Conservation (phyloP, 129 eudicot genomes). For the Calendula officinalis region DNA sequence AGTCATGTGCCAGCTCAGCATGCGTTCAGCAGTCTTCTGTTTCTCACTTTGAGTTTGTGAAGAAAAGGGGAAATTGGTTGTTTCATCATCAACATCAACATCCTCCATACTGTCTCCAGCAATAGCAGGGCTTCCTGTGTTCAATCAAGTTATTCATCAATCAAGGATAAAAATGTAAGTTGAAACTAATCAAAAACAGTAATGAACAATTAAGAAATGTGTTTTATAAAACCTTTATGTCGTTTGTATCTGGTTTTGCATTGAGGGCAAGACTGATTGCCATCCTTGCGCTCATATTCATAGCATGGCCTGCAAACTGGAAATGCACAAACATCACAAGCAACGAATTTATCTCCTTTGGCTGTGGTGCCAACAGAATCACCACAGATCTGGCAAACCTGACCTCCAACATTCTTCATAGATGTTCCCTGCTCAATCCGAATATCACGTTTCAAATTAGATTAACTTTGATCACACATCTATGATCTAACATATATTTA, state of each 20-base stretch:
- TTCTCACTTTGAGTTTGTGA: constrained; percentile 60
- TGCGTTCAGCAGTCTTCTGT: constrained; percentile 69
- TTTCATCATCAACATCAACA: constrained; percentile 50
- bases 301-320: constrained; percentile 94
- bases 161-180: neutral
- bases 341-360: constrained; percentile 72
- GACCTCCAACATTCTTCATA: constrained; percentile 59
- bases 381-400: constrained; percentile 92
- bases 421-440: constrained; percentile 54
- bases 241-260: constrained; percentile 94
- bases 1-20: constrained; percentile 84
- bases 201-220: neutral
- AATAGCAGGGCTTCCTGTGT: constrained; percentile 74
- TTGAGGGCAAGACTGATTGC: constrained; percentile 85
- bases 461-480: neutral
- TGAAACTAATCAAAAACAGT: neutral
- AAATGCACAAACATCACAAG: constrained; percentile 80
- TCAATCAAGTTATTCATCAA: constrained; percentile 16
- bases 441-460: constrained; percentile 4
- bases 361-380: constrained; percentile 67
- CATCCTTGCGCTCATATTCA: constrained; percentile 91
- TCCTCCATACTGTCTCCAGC: constrained; percentile 79
- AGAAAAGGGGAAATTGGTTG: constrained; percentile 51
- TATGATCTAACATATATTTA: neutral
- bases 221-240: constrained; percentile 58